Evolutionary conservation across 441 rosid genomes (phyloP).

Genomic region (Bruguiera hainesii): DNA sequence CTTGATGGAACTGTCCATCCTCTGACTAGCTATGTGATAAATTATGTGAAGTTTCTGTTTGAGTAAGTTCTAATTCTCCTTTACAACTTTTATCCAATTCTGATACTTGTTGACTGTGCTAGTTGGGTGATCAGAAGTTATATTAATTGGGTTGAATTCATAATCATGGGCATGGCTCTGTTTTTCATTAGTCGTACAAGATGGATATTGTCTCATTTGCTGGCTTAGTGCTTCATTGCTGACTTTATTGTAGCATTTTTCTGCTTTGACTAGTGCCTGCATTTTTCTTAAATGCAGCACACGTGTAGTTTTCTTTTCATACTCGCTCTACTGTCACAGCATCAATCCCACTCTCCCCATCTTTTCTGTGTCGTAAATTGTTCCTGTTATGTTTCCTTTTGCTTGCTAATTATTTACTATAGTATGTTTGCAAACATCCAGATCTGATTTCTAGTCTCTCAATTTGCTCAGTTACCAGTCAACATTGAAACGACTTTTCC

Average conservation of each 20-base stretch:
- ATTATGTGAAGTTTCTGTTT: conserved; percentile 88
- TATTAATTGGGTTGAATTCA: neutral
- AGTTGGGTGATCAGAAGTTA: neutral
- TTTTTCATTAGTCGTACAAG: neutral
- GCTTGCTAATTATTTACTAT: neutral
- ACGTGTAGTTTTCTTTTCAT: neutral
- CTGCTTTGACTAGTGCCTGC: neutral
- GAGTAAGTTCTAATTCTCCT: conserved; percentile 53
- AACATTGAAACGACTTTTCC: conserved; percentile 79
- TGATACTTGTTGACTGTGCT: neutral
- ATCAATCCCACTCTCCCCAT: neutral
- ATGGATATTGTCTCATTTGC: neutral
- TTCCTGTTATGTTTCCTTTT: neutral
- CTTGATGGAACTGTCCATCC: conserved; percentile 98
- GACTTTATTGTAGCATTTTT: neutral
- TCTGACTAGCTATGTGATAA: conserved; percentile 92
- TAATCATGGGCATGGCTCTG: neutral
- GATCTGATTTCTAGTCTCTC: conserved; percentile 16
- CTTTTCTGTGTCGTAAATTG: neutral
- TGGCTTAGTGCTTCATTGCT: neutral
- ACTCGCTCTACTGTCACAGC: neutral
- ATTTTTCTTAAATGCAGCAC: neutral
- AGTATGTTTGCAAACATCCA: conserved; percentile 4
- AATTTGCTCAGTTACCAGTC: conserved; percentile 66
- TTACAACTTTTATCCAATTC: neutral